A percentile compares a stretch with the other conserved stretches of the same genome.
Conservation (phyloP, 1,139 yeast species). For the Pichia sp. region DNA sequence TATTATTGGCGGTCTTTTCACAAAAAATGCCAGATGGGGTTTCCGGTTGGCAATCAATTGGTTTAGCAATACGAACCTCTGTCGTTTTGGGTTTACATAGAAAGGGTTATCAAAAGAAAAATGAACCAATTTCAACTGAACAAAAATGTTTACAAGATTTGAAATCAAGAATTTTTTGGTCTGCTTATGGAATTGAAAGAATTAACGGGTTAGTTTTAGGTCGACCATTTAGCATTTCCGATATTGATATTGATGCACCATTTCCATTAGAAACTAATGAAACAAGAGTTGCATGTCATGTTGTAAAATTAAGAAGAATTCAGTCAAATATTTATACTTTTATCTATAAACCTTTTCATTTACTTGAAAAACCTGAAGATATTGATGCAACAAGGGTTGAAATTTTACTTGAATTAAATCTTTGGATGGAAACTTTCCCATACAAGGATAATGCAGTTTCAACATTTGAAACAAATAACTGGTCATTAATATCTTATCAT, state of each 20-base stretch:
- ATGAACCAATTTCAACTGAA: slow-evolving; percentile 2
- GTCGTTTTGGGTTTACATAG: slow-evolving; percentile 28
- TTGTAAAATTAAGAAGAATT: slow-evolving; percentile 32
- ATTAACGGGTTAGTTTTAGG: slow-evolving; percentile 25
- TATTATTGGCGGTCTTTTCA: slow-evolving; percentile 28
- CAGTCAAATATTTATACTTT: slow-evolving; percentile 30
- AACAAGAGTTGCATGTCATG: slow-evolving; percentile 28
- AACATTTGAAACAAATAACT: slow-evolving; percentile 27
- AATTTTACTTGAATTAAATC: slow-evolving; percentile 28
- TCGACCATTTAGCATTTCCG: slow-evolving; percentile 25
- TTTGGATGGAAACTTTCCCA: slow-evolving; percentile 31
- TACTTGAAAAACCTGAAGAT: slow-evolving; percentile 20
- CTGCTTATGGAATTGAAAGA: slow-evolving; percentile 26
- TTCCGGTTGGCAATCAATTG: slow-evolving; percentile 30
- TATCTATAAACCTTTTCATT: slow-evolving; percentile 26
- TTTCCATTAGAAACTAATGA: slow-evolving; percentile 20
- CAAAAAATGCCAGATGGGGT: slow-evolving; percentile 30
- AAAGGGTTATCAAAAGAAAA: slow-evolving; percentile 16
- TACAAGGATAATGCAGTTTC: slow-evolving; percentile 21
- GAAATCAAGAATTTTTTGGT: slow-evolving; percentile 26
- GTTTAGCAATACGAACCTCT: slow-evolving; percentile 27
- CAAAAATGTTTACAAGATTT: slow-evolving; percentile 11
- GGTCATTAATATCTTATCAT: slow-evolving; percentile 30
- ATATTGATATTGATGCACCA: slow-evolving; percentile 26
- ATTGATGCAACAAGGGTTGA: slow-evolving; percentile 26